Evolutionary conservation across 2,329 filamentous ascomycete species (phyloP), one percentile per base, ranked within the genome.

Genomic region (Tolypocladium sp.): DNA sequence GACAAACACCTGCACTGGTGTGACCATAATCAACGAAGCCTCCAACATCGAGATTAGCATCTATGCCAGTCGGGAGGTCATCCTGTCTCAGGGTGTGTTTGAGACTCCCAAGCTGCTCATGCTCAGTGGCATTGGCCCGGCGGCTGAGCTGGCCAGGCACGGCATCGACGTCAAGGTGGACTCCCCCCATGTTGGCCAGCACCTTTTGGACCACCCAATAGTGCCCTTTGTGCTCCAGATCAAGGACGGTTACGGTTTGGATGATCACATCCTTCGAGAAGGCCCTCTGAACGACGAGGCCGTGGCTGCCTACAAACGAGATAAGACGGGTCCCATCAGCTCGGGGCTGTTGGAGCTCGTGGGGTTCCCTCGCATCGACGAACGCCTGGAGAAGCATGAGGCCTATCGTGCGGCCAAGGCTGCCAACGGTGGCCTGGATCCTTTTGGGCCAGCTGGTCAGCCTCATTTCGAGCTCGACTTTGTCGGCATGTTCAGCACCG

Each of bases 21-120:
- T 84, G 3, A 61, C 55, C 7, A 75, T 74, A 12, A 77, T 80
- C 13, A 74, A 82, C 54, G 73, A 69, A 10, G 57, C 59, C 20
- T 52, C 68, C 12, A 63, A 63, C n/a, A 61, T 77, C 17, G 75
- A 77, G 56, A 70, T 77, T 37, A 76, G 66, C 38, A 74, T 85
- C 61, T 71, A 70, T 8, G 80, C 82, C 42, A 76, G 69, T 30
- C 63, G 78, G 72, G 79, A 82, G 65, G 79, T 80, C 10, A 79
- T 75, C 12, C 68, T 82, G 3, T 75, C 76, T 0, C 68, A 72
- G 20, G 85, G 85, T 22, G 79, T 82, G 1, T 88, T 82, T 70
- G 85, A 88, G 71, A 80, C 81, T 1, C 84, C 85, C 8, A 85
- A 89, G 69, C 71, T 89, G 3, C 80, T 89, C 15, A 83, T 86